Evolutionary conservation across 495 filamentous ascomycete genomes (phyloP), one percentile per base, ranked within the genome.

Genomic region (Rhizodiscina lignyota): DNA sequence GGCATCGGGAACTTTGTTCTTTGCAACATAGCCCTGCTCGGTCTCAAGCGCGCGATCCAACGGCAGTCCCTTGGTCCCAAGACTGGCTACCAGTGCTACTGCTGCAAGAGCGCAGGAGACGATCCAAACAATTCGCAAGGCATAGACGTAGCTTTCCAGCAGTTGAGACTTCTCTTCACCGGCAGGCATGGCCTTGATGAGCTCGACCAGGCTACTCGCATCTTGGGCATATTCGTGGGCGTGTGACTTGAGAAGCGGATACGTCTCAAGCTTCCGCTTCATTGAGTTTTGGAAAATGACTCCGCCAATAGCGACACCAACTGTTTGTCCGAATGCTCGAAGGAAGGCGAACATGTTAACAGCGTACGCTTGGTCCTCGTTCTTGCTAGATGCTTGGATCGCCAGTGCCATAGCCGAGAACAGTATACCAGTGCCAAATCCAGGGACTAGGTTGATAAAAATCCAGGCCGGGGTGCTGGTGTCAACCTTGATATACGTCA

Each of bases 301-400:
- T 11, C 68, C 70, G 8, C 70, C 66, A 18, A 78, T 56, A 11
- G 72, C 73, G 10, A 80, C 61, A 4, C 74, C 74, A 17, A 77
- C 41, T 11, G 68, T 66, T 64, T 77, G 74, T 11, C 74, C 77
- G 49, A 73, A 60, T 0, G 64, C 62, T 2, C 73, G 62, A 36
- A 68, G 56, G 37, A 78, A 74, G 16, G 64, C 62, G 36, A 74
- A 72, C 50, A 75, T 66, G n/a, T 56, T 63, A 0, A 64, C 60
- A 0, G 66, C 66, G 32, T 63, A 58, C 0, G 61, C 56, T 13
- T 64, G 50, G 30, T 67, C 55, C 18, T 53, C 40, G 15, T 56
- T 52, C 1, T 43, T 43, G 22, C 62, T 54, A 20, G 65, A 50
- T 6, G 69, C 68, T 43, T 72, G 70, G 1, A 61, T 53, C 10